Percentiles rank a stretch among this genome's conserved stretches.
Conservation (phyloP, 1,284 basidiomycete genomes). For the Ustilago lituana region DNA sequence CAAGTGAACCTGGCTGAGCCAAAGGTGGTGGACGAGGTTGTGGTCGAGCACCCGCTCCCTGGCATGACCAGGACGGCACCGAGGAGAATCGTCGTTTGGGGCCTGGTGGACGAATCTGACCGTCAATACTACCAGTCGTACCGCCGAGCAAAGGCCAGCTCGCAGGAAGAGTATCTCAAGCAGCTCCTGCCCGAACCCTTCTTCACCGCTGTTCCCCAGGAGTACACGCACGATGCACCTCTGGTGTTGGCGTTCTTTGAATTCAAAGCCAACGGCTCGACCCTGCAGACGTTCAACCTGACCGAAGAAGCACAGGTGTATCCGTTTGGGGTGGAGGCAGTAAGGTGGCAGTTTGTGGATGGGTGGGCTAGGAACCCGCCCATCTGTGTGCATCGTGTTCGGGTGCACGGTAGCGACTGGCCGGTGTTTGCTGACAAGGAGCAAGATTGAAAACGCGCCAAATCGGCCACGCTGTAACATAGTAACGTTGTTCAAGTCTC, state of each 20-base stretch:
- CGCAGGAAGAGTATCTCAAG: constrained; percentile 14
- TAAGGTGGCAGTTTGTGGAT: constrained; percentile 39
- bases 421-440: constrained; percentile 15
- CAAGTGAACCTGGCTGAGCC: constrained; percentile 31
- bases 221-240: constrained; percentile 27
- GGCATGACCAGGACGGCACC: constrained; percentile 35
- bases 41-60: constrained; percentile 37
- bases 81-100: constrained; percentile 34
- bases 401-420: constrained; percentile 32
- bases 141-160: constrained; percentile 9
- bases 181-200: constrained; percentile 13
- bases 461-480: too few relatives aligned
- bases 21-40: constrained; percentile 34
- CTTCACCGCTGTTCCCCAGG: constrained; percentile 17
- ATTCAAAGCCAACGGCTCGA: constrained; percentile 31
- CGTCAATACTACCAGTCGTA: constrained; percentile 23
- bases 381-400: constrained; percentile 31
- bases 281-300: constrained; percentile 33
- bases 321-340: constrained; percentile 27
- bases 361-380: constrained; percentile 33
- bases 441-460: not conserved
- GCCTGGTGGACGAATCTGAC: constrained; percentile 24
- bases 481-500: too few relatives aligned
- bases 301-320: constrained; percentile 26
- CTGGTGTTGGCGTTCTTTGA: constrained; percentile 28